Percentiles rank a stretch among this genome's conserved stretches.
Conservation (phyloP, 768 basidiomycete genomes). For the Lactifluus echinatus region DNA sequence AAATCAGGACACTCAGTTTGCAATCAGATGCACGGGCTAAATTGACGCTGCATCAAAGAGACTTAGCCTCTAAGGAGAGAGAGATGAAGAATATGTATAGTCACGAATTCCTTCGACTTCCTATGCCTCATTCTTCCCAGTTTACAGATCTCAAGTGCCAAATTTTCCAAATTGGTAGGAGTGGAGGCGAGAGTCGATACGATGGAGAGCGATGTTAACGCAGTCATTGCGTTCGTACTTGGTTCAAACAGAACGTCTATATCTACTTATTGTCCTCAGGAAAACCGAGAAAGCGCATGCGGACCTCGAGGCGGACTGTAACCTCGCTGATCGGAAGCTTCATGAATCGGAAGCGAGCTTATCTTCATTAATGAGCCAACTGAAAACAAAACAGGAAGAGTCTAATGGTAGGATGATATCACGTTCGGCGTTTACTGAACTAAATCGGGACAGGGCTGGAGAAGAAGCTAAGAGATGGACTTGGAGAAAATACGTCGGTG, state of each 20-base stretch:
- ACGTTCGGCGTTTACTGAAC: background rate
- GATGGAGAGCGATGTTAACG: conserved; percentile 69
- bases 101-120: conserved; percentile 12
- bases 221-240: conserved; percentile 43
- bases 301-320: conserved; percentile 36
- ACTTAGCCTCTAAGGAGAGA: conserved; percentile 51
- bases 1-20: conserved; percentile 59
- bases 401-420: conserved; percentile 41
- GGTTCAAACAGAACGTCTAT: background rate
- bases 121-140: conserved; percentile 33
- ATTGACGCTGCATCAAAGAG: conserved; percentile 62
- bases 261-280: conserved; percentile 31
- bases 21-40: conserved; percentile 80
- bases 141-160: conserved; percentile 48
- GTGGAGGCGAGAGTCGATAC: conserved; percentile 47
- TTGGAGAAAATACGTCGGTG: conserved; percentile 35
- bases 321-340: conserved; percentile 43
- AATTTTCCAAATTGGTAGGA: conserved; percentile 60
- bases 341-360: conserved; percentile 58
- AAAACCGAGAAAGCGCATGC: conserved; percentile 57
- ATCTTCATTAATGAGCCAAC: conserved; percentile 48
- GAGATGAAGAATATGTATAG: conserved; percentile 65
- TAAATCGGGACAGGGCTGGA: conserved; percentile 37
- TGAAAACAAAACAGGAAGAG: conserved; percentile 55
- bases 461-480: conserved; percentile 33